Conservation (phyloP, 306 rosid species). For the Prinsepia uniflora region DNA sequence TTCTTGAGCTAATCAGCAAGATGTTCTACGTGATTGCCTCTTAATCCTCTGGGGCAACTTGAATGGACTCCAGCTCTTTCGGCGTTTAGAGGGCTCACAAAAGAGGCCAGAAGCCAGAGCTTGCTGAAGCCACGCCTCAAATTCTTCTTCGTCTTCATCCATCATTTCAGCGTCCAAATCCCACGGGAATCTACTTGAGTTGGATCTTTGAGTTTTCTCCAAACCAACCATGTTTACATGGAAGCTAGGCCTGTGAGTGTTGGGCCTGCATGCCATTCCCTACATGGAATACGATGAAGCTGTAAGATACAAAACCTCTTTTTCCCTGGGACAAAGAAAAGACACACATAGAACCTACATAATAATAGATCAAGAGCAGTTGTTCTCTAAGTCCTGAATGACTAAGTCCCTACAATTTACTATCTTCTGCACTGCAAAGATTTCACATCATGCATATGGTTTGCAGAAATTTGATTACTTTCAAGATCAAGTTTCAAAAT, state of each 20-base stretch:
- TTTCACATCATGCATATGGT: neutral
- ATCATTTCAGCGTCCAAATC: conserved; percentile 93
- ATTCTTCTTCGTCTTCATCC: conserved; percentile 93
- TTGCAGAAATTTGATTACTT: neutral
- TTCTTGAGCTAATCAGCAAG: conserved; percentile 47
- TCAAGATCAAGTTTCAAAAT: neutral
- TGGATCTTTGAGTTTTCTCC: conserved; percentile 77
- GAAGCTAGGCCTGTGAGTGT: conserved; percentile 93
- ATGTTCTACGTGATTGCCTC: conserved; percentile 93
- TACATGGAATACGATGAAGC: conserved; percentile 29
- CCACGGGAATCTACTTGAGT: conserved; percentile 88
- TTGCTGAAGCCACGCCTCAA: conserved; percentile 93
- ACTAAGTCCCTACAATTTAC: neutral
- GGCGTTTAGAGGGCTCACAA: conserved; percentile 80
- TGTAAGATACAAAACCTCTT: conserved; percentile 2
- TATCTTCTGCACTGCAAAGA: neutral
- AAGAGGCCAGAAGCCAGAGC: conserved; percentile 93
- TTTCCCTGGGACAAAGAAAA: neutral
- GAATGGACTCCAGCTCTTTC: conserved; percentile 99
- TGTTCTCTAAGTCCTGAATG: neutral
- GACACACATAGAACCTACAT: neutral
- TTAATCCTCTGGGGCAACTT: conserved; percentile 76
- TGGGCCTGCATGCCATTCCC: conserved; percentile 99
- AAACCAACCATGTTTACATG: conserved; percentile 97
- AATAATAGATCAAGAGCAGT: neutral